Evolutionary conservation across 768 basidiomycete genomes (phyloP).

Genomic region (Neoboletus magnificus): DNA sequence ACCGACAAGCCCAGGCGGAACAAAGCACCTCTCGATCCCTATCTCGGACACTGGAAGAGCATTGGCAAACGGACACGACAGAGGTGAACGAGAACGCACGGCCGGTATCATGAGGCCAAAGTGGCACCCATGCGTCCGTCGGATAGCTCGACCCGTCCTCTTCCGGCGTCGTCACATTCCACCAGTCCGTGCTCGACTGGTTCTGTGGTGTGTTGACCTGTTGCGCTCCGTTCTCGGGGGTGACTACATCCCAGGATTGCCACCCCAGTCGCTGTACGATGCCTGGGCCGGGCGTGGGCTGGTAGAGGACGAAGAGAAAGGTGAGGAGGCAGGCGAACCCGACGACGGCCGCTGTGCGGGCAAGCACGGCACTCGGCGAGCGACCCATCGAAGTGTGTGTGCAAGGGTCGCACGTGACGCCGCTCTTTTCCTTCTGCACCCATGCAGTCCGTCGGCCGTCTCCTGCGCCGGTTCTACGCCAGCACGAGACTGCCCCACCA

Average conservation of each 20-base stretch:
- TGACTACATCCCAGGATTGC: conserved; percentile 81
- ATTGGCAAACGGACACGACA: neutral
- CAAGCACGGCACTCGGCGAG: no score
- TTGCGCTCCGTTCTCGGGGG: conserved; percentile 17
- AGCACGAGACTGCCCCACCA: conserved; percentile 46
- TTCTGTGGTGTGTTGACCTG: conserved; percentile 1
- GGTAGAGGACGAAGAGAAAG: conserved; percentile 77
- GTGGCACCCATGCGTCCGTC: conserved; percentile 48
- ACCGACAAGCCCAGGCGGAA: conserved; percentile 54
- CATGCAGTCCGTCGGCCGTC: conserved; percentile 31
- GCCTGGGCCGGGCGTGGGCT: conserved; percentile 72
- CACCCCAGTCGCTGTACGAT: conserved; percentile 73
- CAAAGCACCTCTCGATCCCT: conserved; percentile 60
- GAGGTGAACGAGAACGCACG: conserved; percentile 14
- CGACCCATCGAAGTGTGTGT: no score
- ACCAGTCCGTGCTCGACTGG: conserved; percentile 11
- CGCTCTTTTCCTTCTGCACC: no score
- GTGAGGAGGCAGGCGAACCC: conserved; percentile 71
- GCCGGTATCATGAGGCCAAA: conserved; percentile 29
- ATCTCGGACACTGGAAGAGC: conserved; percentile 71
- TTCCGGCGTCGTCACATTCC: conserved; percentile 16
- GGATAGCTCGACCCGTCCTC: conserved; percentile 68
- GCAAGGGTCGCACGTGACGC: no score
- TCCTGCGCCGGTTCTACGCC: conserved; percentile 40
- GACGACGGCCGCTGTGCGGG: conserved; percentile 53